Evolutionary conservation across 2,329 filamentous ascomycete genomes (phyloP).

Genomic region (Meredithiella fracta): DNA sequence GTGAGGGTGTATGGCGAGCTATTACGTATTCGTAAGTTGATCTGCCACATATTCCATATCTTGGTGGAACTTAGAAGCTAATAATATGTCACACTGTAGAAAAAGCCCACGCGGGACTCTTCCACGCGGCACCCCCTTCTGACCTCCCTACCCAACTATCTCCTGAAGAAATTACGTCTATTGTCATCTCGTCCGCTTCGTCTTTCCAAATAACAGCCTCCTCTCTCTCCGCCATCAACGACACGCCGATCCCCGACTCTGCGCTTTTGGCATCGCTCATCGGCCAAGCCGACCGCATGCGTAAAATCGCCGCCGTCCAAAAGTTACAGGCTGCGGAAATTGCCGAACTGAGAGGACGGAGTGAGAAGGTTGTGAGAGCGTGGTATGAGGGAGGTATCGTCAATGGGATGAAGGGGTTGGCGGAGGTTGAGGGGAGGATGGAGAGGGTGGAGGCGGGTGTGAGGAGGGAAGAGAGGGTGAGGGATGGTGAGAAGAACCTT

Average conservation of each 20-base stretch:
- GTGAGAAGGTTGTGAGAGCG: slow-evolving; percentile 42
- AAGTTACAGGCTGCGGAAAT: slow-evolving; percentile 45
- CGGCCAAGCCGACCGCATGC: slow-evolving; percentile 43
- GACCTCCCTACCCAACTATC: slow-evolving; percentile 36
- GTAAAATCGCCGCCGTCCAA: slow-evolving; percentile 42
- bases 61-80: too few species aligned
- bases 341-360: slow-evolving; percentile 44
- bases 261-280: slow-evolving; percentile 39
- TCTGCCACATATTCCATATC: neutral
- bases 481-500: slow-evolving; percentile 30
- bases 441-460: slow-evolving; percentile 49
- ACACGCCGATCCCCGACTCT: slow-evolving; percentile 41
- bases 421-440: slow-evolving; percentile 52
- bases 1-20: slow-evolving; percentile 43
- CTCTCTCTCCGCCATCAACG: slow-evolving; percentile 37
- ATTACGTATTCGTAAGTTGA: slow-evolving; percentile 39
- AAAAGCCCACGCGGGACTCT: slow-evolving; percentile 36
- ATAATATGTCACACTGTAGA: slow-evolving; percentile 24
- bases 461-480: slow-evolving; percentile 44
- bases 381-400: slow-evolving; percentile 66
- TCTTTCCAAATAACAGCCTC: slow-evolving; percentile 40
- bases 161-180: slow-evolving; percentile 34
- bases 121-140: slow-evolving; percentile 30
- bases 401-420: slow-evolving; percentile 49
- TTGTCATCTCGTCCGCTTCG: slow-evolving; percentile 39